These are phyloP conservation scores for Macroventuria anomochaeta DNA, from an alignment of 2,329 filamentous ascomycete genomes.

Conservation along the genomic window DNA sequence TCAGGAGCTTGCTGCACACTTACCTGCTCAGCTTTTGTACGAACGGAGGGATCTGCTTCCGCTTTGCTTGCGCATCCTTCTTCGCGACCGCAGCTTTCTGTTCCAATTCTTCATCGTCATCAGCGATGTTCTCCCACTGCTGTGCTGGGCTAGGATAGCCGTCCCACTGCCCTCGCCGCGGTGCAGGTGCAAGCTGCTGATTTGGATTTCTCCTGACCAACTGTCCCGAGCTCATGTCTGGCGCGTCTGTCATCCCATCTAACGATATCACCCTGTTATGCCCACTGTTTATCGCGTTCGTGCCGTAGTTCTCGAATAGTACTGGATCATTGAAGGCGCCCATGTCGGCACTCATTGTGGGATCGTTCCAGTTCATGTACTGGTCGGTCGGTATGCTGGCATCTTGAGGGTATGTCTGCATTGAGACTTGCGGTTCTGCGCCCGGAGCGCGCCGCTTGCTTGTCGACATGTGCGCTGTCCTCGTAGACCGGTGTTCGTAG, in stretches of 20 bases:
- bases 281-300: constrained; percentile 21
- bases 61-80: constrained; percentile 84
- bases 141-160: constrained; percentile 51
- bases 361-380: constrained; percentile 47
- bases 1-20: constrained; percentile 38
- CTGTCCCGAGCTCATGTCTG: constrained; percentile 48
- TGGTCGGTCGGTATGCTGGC: constrained; percentile 47
- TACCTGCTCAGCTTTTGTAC: constrained; percentile 98
- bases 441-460: constrained; percentile 79
- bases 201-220: constrained; percentile 56
- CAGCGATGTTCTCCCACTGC: constrained; percentile 61
- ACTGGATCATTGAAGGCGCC: constrained; percentile 46
- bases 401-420: constrained; percentile 56
- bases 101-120: constrained; percentile 81
- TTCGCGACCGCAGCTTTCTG: constrained; percentile 81
- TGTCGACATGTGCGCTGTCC: constrained; percentile 35
- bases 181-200: constrained; percentile 52
- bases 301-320: constrained; percentile 43
- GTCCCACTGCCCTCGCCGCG: constrained; percentile 50
- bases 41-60: constrained; percentile 96
- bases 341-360: constrained; percentile 33
- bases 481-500: neutral
- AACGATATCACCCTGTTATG: constrained; percentile 45
- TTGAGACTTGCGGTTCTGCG: constrained; percentile 68
- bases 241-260: constrained; percentile 36